Conservation (phyloP, 192 early-diverging fungal genomes). For the Funneliformis mosseae region DNA sequence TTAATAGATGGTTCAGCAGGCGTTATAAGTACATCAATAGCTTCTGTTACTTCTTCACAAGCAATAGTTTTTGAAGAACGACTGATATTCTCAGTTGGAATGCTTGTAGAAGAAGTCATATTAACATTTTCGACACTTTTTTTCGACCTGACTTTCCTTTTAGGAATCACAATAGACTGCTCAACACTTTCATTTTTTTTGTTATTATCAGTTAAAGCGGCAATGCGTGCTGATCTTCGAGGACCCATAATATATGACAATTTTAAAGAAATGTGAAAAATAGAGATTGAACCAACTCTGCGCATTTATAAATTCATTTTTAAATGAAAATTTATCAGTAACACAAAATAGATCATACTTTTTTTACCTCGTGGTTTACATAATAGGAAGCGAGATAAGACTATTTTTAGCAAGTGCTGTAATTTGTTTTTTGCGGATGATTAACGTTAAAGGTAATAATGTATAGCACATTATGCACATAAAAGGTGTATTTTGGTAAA, state of each 20-base stretch:
- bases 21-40: not conserved
- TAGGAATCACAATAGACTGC: not conserved
- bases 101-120: not conserved
- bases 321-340: no score
- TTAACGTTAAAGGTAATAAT: no score
- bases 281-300: no score
- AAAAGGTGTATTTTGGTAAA: no score
- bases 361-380: no score
- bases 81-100: not conserved
- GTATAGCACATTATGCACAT: no score
- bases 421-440: no score
- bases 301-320: no score
- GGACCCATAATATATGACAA: not conserved
- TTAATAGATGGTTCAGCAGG: not conserved
- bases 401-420: no score
- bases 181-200: not conserved
- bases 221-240: constrained; percentile 8
- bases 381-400: no score
- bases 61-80: not conserved
- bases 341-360: no score
- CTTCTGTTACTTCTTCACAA: not conserved
- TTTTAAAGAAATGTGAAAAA: no score
- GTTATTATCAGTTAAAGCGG: not conserved
- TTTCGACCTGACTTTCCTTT: not conserved
- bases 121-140: not conserved